Conservation (phyloP, 108 stramenopile species). For the Cyclostephanos invisitatus region DNA sequence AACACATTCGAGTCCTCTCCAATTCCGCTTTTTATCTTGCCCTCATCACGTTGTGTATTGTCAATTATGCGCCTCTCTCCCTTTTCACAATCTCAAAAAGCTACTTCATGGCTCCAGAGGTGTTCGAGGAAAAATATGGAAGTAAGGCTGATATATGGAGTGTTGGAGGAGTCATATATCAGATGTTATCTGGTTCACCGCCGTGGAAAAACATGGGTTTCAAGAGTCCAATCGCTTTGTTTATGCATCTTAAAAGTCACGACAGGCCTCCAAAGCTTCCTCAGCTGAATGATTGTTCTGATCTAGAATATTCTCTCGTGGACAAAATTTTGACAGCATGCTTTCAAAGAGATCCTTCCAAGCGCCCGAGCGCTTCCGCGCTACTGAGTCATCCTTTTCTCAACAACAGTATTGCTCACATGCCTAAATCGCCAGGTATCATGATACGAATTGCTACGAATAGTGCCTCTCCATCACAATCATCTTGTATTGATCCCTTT, state of each 20-base stretch:
- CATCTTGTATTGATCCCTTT: background rate
- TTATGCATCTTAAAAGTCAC: constrained; percentile 72
- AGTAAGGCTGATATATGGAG: constrained; percentile 90
- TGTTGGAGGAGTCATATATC: constrained; percentile 86
- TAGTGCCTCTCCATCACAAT: background rate
- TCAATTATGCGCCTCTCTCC: background rate
- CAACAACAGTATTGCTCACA: constrained; percentile 1
- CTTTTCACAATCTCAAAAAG: background rate
- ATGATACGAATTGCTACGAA: constrained; percentile 1
- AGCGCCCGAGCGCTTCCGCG: constrained; percentile 59
- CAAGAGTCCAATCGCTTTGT: constrained; percentile 88
- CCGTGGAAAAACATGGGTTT: constrained; percentile 93
- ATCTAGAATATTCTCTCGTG: constrained; percentile 42
- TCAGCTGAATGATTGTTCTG: constrained; percentile 1
- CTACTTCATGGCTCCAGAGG: constrained; percentile 92
- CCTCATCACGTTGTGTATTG: background rate
- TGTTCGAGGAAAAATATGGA: constrained; percentile 88
- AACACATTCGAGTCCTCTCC: background rate
- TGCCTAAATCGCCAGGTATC: constrained; percentile 1
- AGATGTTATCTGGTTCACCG: constrained; percentile 86
- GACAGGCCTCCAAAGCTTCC: constrained; percentile 58
- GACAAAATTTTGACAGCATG: constrained; percentile 53
- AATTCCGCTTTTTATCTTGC: background rate
- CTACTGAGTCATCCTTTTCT: constrained; percentile 26
- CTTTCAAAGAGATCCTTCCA: constrained; percentile 68